These are phyloP conservation scores for Lactarius hatsudake DNA, from an alignment of 768 basidiomycete species.

Conservation along the genomic window DNA sequence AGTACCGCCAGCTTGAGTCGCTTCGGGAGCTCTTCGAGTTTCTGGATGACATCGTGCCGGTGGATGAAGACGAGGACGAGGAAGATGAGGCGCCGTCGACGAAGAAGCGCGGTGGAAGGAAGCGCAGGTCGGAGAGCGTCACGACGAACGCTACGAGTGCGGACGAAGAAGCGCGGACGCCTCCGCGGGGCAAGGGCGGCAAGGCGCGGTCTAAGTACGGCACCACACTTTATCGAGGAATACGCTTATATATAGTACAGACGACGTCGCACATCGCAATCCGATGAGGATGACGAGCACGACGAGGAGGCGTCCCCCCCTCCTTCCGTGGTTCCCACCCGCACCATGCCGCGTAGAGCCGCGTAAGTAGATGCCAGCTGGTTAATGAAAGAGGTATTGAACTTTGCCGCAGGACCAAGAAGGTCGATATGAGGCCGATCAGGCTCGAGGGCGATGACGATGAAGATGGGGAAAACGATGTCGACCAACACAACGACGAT, in stretches of 20 bases:
- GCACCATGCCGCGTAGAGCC: constrained; percentile 54
- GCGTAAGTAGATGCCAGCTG: constrained; percentile 44
- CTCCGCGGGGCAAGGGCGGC: constrained; percentile 36
- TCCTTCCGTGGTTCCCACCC: constrained; percentile 42
- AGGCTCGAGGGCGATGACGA: constrained; percentile 32
- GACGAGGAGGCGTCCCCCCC: constrained; percentile 37
- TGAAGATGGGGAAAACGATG: constrained; percentile 34
- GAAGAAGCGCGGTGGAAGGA: constrained; percentile 41
- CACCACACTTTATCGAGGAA: not conserved
- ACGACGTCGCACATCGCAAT: constrained; percentile 53
- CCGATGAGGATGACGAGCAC: constrained; percentile 42
- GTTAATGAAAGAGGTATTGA: constrained; percentile 37
- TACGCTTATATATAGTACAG: constrained; percentile 34
- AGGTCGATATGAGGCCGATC: constrained; percentile 25
- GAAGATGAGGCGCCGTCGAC: constrained; percentile 36
- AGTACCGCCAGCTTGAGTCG: constrained; percentile 60
- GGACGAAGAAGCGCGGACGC: constrained; percentile 26
- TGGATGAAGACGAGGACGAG: constrained; percentile 56
- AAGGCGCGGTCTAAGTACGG: constrained; percentile 36
- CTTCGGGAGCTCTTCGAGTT: constrained; percentile 66
- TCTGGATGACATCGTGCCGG: constrained; percentile 66
- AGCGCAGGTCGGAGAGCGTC: constrained; percentile 61
- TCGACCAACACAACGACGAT: constrained; percentile 21
- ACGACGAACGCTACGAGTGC: constrained; percentile 43
- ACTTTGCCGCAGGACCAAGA: constrained; percentile 27